A percentile compares a stretch with the other conserved stretches of the same genome.
Conservation (phyloP, 2,329 filamentous ascomycete genomes). For the Trichoderma gracile region DNA sequence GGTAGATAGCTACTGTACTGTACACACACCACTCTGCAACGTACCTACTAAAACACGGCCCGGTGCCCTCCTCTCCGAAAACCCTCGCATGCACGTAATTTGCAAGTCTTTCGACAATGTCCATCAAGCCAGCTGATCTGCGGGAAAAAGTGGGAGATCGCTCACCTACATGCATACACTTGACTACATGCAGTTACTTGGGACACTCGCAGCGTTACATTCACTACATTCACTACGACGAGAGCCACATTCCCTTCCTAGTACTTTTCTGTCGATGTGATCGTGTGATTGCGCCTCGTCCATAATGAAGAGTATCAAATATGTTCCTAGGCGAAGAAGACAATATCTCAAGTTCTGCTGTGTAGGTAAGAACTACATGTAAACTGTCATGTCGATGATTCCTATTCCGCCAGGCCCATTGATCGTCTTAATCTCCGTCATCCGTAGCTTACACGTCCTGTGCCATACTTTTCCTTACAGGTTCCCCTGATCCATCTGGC, state of each 20-base stretch:
- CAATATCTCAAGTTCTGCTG: background rate
- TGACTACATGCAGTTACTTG: background rate
- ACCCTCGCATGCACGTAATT: slow-evolving; percentile 9
- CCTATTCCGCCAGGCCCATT: background rate
- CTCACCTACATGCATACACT: slow-evolving; percentile 10
- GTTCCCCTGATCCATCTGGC: background rate
- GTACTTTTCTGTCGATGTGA: background rate
- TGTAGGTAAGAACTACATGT: background rate
- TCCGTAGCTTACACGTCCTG: background rate
- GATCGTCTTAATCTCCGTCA: background rate
- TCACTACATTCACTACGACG: slow-evolving; percentile 7
- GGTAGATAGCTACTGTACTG: background rate
- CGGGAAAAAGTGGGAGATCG: slow-evolving; percentile 5
- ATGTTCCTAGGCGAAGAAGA: background rate
- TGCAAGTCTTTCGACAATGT: background rate
- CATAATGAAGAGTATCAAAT: background rate
- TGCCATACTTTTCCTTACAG: background rate
- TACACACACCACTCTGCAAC: background rate
- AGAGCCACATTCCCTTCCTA: background rate
- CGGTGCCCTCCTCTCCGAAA: background rate
- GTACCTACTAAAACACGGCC: background rate
- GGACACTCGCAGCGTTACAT: slow-evolving; percentile 11
- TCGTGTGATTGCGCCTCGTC: background rate
- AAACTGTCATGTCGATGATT: background rate
- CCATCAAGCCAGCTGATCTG: slow-evolving; percentile 15